phyloP scores from a whole-genome alignment of 2,329 filamentous ascomycete species.

The Aureobasidium zeae region DNA sequence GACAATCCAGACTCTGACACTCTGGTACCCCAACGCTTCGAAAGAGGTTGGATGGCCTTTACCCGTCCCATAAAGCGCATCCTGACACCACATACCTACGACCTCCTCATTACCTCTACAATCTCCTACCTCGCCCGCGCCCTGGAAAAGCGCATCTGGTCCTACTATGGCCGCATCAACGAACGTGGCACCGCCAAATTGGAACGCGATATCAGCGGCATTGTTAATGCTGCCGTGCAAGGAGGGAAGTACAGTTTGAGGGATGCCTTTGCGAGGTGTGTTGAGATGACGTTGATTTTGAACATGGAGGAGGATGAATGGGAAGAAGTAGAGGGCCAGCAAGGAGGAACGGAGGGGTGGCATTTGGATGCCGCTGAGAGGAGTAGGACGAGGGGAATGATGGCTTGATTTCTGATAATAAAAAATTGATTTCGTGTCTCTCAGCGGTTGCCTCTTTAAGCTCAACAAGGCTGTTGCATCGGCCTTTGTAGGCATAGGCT shows the following conservation, averaged over 20 bases:
- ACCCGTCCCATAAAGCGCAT: conserved; percentile 78
- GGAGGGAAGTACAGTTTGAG: conserved; percentile 67
- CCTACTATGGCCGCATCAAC: conserved; percentile 68
- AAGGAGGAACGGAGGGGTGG: conserved; percentile 61
- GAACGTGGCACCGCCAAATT: conserved; percentile 72
- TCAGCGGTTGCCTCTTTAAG: no score
- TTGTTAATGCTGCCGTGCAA: conserved; percentile 58
- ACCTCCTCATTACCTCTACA: conserved; percentile 64
- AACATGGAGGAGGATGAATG: conserved; percentile 97
- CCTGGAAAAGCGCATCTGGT: conserved; percentile 81
- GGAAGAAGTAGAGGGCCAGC: conserved; percentile 54
- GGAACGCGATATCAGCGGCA: conserved; percentile 72
- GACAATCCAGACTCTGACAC: conserved; percentile 41
- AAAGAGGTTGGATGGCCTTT: conserved; percentile 74
- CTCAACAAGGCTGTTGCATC: no score
- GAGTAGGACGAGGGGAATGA: conserved; percentile 56
- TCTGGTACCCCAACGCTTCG: conserved; percentile 68
- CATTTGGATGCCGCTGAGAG: conserved; percentile 65
- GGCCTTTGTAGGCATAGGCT: no score
- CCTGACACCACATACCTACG: conserved; percentile 68
- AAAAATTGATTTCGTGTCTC: no score
- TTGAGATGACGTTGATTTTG: conserved; percentile 75
- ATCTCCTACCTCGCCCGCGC: conserved; percentile 65
- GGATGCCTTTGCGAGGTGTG: conserved; percentile 65
- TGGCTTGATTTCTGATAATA: no score